Evolutionary conservation across 2,329 filamentous ascomycete species (phyloP), one percentile per base, ranked within the genome.

Genomic region (Simplicillium aogashimaense): DNA sequence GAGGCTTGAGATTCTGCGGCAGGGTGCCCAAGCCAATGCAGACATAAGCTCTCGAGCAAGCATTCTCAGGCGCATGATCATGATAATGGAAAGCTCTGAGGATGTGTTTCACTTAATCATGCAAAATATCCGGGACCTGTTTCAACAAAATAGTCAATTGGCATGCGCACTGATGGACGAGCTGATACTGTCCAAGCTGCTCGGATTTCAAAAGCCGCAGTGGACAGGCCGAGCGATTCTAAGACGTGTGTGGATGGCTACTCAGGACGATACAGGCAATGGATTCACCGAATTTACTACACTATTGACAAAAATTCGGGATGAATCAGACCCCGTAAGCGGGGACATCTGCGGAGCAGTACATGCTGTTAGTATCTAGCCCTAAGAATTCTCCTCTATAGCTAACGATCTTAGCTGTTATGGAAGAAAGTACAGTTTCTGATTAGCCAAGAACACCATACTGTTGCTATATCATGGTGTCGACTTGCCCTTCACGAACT

Each of bases 341-440:
- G 30, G 15, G 13, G 30, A 32, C 30, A n/a, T n/a, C 11, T 13
- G 13, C 15, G 30, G 30, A 13, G 30, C 30, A 12, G 11, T 32
- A 32, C 15, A 32, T 15, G 15, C 30, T n/a, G 30, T 32, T 7
- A 32, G 30, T 15, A 32, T 32, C 13, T 32, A n/a, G 12, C 10
- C 16, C 13, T 34, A n/a, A 29, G 34, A 29, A 16, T 13, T 35
- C 44, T 48, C 15, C 48, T 15, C 28, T 11, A 16, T 14, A 7
- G 30, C 46, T 52, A 25, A 52, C 52, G 45, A 20, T 34, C 16
- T 10, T 44, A 90, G 83, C 58, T 95, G 3, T 62, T 95, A 3
- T 95, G 88, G 87, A 92, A 87, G 59, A 74, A 71, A 18, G 67
- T 85, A 69, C 2, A 61, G 76, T 13, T 74, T 72, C 40, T 63